Evolutionary conservation across 768 basidiomycete genomes (phyloP).

Genomic region (Zangia roseola): DNA sequence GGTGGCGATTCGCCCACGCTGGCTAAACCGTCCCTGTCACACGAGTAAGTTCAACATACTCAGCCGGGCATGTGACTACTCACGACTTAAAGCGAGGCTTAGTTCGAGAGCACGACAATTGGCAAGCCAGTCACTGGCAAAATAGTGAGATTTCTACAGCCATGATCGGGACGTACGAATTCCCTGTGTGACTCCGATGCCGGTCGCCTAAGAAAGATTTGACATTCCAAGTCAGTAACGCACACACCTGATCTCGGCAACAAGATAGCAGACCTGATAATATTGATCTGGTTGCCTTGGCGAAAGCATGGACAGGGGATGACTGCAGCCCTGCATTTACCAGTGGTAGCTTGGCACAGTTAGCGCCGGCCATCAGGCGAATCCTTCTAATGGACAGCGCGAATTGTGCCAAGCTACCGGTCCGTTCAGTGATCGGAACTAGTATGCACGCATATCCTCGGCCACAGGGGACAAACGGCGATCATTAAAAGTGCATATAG

Average conservation of each 20-base stretch:
- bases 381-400: neutral
- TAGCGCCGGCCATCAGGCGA: neutral
- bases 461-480: constrained; percentile 43
- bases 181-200: constrained; percentile 45
- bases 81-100: constrained; percentile 41
- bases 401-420: no score
- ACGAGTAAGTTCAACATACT: constrained; percentile 34
- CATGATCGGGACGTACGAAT: constrained; percentile 43
- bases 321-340: constrained; percentile 46
- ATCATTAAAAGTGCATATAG: constrained; percentile 39
- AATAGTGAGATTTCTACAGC: constrained; percentile 47
- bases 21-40: no score
- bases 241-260: neutral
- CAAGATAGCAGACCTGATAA: constrained; percentile 37
- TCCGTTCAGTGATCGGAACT: neutral
- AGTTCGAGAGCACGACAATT: constrained; percentile 43
- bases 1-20: constrained; percentile 37
- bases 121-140: no score
- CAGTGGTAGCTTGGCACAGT: constrained; percentile 36
- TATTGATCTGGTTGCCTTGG: constrained; percentile 39
- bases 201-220: constrained; percentile 53
- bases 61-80: constrained; percentile 20
- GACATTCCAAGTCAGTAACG: neutral
- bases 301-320: constrained; percentile 45
- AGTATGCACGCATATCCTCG: constrained; percentile 49